Evolutionary conservation across 257 asterid species (phyloP).

Genomic region (Nemophila menziesii): DNA sequence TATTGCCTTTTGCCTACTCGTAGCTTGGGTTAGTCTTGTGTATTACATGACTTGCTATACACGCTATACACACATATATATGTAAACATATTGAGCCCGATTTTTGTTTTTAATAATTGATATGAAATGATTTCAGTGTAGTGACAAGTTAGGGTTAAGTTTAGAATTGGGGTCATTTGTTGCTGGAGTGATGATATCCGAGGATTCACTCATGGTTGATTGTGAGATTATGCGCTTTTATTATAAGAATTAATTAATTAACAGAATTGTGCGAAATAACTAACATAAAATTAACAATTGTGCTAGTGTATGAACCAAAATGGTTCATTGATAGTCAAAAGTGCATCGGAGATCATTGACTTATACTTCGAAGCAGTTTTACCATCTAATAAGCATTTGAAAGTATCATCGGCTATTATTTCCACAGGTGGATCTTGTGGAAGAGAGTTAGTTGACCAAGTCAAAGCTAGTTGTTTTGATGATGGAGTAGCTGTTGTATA

Average conservation of each 20-base stretch:
- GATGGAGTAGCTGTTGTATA: slow-evolving; percentile 35
- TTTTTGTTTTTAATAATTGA: slow-evolving; percentile 7
- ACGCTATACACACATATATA: background rate
- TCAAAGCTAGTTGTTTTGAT: slow-evolving; percentile 21
- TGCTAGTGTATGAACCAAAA: too few species aligned
- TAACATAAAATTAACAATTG: too few species aligned
- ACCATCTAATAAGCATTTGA: too few species aligned
- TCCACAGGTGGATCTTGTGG: slow-evolving; percentile 34
- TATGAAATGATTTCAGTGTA: slow-evolving; percentile 75
- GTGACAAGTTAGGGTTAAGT: slow-evolving; percentile 96
- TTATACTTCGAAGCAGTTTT: too few species aligned
- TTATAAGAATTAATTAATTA: too few species aligned
- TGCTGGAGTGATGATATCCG: slow-evolving; percentile 99
- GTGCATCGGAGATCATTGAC: too few species aligned
- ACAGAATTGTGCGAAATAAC: too few species aligned
- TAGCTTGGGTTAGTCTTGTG: slow-evolving; percentile 83
- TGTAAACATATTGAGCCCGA: too few species aligned
- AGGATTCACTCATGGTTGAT: too few species aligned
- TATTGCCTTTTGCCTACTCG: slow-evolving; percentile 96
- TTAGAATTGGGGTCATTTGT: slow-evolving; percentile 98
- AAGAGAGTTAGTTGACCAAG: slow-evolving; percentile 33
- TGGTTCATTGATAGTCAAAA: too few species aligned
- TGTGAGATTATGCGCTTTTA: too few species aligned
- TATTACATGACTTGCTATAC: background rate
- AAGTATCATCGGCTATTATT: slow-evolving; percentile 29